Evolutionary conservation across 1,284 basidiomycete species (phyloP).

Genomic region (Cutaneotrichosporon mucoides): DNA sequence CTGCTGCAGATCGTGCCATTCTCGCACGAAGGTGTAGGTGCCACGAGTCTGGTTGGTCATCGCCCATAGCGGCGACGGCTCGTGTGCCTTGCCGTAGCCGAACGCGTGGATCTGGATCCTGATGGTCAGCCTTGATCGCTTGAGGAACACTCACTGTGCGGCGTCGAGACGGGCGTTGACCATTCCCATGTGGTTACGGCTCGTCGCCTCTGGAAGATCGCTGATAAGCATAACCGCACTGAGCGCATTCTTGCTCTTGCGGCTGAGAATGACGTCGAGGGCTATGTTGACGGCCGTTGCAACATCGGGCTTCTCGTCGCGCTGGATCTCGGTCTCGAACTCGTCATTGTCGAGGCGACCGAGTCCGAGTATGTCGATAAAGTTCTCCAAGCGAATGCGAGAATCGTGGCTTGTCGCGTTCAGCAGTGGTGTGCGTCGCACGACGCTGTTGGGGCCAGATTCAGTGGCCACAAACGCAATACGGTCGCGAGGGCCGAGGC

Average conservation of each 20-base stretch:
- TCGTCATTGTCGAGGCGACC: conserved; percentile 46
- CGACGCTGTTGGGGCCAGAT: conserved; percentile 64
- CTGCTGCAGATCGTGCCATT: conserved; percentile 84
- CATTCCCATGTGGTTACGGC: conserved; percentile 95
- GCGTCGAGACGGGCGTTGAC: conserved; percentile 93
- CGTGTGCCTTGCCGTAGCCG: conserved; percentile 92
- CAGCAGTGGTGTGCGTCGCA: conserved; percentile 85
- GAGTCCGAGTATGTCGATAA: conserved; percentile 64
- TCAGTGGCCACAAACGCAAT: conserved; percentile 85
- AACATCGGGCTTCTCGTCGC: conserved; percentile 90
- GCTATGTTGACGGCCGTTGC: conserved; percentile 91
- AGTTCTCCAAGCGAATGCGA: conserved; percentile 64
- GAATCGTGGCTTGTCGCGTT: conserved; percentile 66
- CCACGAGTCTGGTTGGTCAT: conserved; percentile 96
- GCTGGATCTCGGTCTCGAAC: conserved; percentile 69
- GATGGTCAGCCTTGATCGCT: no score
- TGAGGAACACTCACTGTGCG: conserved; percentile 65
- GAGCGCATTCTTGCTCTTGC: conserved; percentile 82
- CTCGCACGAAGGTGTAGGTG: conserved; percentile 95
- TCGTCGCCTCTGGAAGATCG: conserved; percentile 82
- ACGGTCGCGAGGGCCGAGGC: conserved; percentile 69
- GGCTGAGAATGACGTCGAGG: conserved; percentile 86
- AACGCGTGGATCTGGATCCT: conserved; percentile 89
- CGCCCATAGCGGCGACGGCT: conserved; percentile 96
- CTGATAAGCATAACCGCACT: conserved; percentile 89